phyloP scores from a whole-genome alignment of 2,329 filamentous ascomycete species.

The Arthroderma sp. region DNA sequence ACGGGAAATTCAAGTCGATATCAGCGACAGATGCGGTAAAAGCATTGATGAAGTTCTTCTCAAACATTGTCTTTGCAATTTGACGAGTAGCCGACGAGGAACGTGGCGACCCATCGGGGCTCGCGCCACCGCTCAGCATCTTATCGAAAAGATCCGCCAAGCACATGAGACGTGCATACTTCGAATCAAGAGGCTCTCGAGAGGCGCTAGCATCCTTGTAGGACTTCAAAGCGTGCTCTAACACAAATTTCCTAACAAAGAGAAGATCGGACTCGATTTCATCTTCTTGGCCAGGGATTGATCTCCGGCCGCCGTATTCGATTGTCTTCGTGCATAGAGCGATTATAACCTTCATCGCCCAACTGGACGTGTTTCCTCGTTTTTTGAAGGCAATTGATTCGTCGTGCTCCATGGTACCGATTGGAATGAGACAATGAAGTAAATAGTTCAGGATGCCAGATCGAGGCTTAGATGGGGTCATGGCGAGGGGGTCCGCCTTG shows the following conservation, averaged over 20 bases:
- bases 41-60: constrained; percentile 86
- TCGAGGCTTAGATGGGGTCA: constrained; percentile 85
- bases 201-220: constrained; percentile 79
- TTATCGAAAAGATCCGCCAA: constrained; percentile 85
- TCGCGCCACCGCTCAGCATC: constrained; percentile 74
- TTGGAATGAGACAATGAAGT: constrained; percentile 62
- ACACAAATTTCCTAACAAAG: constrained; percentile 86
- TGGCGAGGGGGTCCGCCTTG: constrained; percentile 68
- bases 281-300: constrained; percentile 24
- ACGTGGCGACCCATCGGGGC: constrained; percentile 40
- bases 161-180: constrained; percentile 77
- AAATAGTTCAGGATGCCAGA: constrained; percentile 90
- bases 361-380: constrained; percentile 68
- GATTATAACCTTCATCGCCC: constrained; percentile 76
- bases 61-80: constrained; percentile 89
- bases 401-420: constrained; percentile 54
- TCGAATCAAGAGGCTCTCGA: constrained; percentile 66
- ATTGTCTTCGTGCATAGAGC: constrained; percentile 78
- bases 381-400: constrained; percentile 74
- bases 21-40: constrained; percentile 88
- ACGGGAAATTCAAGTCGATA: constrained; percentile 86
- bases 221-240: constrained; percentile 82
- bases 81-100: constrained; percentile 58
- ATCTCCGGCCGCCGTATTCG: constrained; percentile 53
- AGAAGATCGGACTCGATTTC: constrained; percentile 46